Conservation (phyloP, 345 rosid genomes). For the Hirschfeldia incana region DNA sequence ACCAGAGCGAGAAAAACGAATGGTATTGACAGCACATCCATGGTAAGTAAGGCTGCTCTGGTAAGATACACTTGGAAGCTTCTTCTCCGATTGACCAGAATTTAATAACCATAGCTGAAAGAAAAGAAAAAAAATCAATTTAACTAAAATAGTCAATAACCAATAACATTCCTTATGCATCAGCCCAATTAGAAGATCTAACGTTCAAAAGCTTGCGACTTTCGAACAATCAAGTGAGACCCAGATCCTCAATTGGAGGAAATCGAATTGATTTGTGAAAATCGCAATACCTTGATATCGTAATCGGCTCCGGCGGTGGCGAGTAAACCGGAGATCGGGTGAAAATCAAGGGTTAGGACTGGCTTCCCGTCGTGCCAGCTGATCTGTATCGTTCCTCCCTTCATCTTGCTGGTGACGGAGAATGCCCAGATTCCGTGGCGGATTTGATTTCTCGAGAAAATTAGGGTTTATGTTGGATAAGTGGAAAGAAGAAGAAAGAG, state of each 20-base stretch:
- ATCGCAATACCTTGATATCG: conserved; percentile 73
- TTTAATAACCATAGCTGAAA: conserved; percentile 67
- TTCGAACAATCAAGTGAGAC: not conserved
- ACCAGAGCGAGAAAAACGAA: conserved; percentile 91
- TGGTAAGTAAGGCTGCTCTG: conserved; percentile 82
- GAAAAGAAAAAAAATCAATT: conserved; percentile 2
- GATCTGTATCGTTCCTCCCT: conserved; percentile 92
- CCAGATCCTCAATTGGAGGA: not conserved
- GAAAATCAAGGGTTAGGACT: conserved; percentile 86
- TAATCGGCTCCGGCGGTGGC: conserved; percentile 98
- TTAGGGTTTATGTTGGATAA: conserved; percentile 20
- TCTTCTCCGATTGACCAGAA: conserved; percentile 60
- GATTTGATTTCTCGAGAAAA: conserved; percentile 14
- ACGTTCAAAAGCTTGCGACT: not conserved
- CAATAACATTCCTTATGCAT: not conserved
- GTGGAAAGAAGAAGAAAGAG: not conserved
- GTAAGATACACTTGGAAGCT: conserved; percentile 65
- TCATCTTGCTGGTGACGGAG: conserved; percentile 45
- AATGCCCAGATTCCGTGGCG: conserved; percentile 20
- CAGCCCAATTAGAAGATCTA: not conserved
- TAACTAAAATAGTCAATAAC: not conserved
- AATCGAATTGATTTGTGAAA: not conserved
- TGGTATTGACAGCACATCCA: conserved; percentile 68
- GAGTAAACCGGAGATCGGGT: conserved; percentile 74
- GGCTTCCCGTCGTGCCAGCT: conserved; percentile 92